Evolutionary conservation across 192 early-diverging fungal genomes (phyloP), one percentile per base, ranked within the genome.

Genomic region (Linnemannia hyalina): DNA sequence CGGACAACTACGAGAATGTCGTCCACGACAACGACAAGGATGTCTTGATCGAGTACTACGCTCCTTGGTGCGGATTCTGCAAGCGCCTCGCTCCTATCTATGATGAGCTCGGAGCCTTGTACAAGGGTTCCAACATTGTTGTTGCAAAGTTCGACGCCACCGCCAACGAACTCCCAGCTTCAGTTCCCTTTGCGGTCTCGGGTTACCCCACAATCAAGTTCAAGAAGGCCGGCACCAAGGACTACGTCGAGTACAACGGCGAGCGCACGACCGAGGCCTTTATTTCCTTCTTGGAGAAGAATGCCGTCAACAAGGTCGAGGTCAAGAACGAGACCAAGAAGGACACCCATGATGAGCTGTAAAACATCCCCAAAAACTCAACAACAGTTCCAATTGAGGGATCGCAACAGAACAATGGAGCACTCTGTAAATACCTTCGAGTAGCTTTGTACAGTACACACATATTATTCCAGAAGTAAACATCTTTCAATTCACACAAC

Each of bases 131-230:
- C 41, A 89, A 91, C 68, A 91, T 97, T 78, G 97, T 97, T 78
- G 88, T 98, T 41, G 98, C 94, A 42, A 99, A 98, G 93, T 94
- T 98, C 92, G 97, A 99, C 83, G 96, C 92, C 73, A 96, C 96
- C 46, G 96, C 93, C 74, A 99, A 99, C 89, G 97, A 99, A 73
- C 76, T 98, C 52, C 97, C 97, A 22, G 81, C 90, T 10, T 79
- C 74, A 75, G 82, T 89, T 72, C 77, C 88, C 11, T 93, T 97
- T 82, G 80, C 92, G 41, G 80, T 98, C 81, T 78, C 94, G 78
- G 97, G 97, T 26, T 99, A 97, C 95, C 97, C 97, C 40, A 99
- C 97, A 47, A 91, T 99, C 57, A 95, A 95, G 85, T 91, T 98
- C 35, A 35, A 35, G 35, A 35, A 35, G 35, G 35, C 35, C 36